Base-by-base conservation (phyloP, 1,284 basidiomycete species). In the Ganoderma lingzhi region DNA sequence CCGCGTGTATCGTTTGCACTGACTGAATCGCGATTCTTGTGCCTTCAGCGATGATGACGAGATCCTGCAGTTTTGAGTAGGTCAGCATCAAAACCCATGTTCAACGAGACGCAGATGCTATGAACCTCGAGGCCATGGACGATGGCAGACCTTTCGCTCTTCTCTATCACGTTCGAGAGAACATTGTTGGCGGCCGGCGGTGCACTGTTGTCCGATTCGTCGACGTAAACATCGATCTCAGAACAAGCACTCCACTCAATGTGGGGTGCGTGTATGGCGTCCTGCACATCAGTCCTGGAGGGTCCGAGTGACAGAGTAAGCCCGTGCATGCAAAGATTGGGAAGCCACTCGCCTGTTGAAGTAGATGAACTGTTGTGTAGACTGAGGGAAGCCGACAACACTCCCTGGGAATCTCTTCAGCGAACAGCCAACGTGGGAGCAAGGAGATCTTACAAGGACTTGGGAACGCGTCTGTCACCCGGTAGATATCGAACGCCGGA, bases 211-310 rank as follows among this genome's bases (percentile, higher is more conserved):
- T 59, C 56, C 2, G 30, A 19, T 12, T 6, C 9, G 56, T 32
- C 19, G 3, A 59, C 56, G 19, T 59, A 59, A n/a, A 17, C 4
- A 6, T 3, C 6, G 17, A 10, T 23, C 17, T 14, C 56, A 12
- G 56, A 71, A 73, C 89, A 90, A 37, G 77, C 76, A 19, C 78
- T 76, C 88, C 88, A 90, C 37, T 76, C 77, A 66, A 88, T 84
- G 71, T 86, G 85, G n/a, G 88, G 88, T 2, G 88, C 89, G 71
- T 90, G 88, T 51, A 90, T 87, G 0, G 86, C 87, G 69, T 85
- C 81, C 83, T 89, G 87, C 2, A 90, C 88, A 82, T 87, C 70
- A 37, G 37, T 28, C 30, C 14, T n/a, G 5, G 12, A 41, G 8
- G 17, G 17, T n/a, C 30, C 6, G 10, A 28, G 62, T n/a, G 3